Evolutionary conservation across 208 protist species (phyloP).

Genomic region (Leishmania martiniquensis): DNA sequence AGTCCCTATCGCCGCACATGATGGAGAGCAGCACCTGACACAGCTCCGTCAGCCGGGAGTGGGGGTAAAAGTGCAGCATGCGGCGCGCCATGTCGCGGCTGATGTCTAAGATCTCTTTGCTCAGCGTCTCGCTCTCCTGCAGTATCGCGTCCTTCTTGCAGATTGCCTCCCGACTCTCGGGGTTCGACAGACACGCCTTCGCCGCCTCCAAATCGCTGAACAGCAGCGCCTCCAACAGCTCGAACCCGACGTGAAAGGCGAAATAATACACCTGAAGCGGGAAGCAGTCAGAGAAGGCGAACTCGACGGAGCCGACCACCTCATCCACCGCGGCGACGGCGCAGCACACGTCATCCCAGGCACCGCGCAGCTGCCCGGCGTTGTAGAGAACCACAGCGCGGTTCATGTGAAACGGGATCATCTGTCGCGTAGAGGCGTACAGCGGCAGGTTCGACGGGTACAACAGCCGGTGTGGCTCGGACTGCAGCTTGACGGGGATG

Average conservation of each 20-base stretch:
- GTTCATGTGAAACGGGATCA: constrained; percentile 76
- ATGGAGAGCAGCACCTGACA: constrained; percentile 35
- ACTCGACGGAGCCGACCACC: constrained; percentile 68
- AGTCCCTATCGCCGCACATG: constrained; percentile 41
- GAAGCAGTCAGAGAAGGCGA: constrained; percentile 77
- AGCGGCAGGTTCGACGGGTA: constrained; percentile 50
- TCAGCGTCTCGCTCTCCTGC: constrained; percentile 40
- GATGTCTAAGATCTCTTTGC: constrained; percentile 45
- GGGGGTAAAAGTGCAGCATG: constrained; percentile 61
- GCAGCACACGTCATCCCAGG: constrained; percentile 69
- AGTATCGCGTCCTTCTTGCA: constrained; percentile 28
- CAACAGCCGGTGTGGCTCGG: constrained; percentile 38
- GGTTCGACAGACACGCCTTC: constrained; percentile 31
- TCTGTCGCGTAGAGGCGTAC: constrained; percentile 58
- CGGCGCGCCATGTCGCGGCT: constrained; percentile 48
- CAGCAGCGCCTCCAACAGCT: constrained; percentile 46
- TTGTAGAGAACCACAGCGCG: constrained; percentile 49
- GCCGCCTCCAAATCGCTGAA: constrained; percentile 36
- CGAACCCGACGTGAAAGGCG: constrained; percentile 47
- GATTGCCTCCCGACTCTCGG: constrained; percentile 1
- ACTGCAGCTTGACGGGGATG: constrained; percentile 38
- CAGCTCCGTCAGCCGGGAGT: constrained; percentile 52
- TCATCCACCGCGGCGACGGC: constrained; percentile 79
- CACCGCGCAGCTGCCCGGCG: constrained; percentile 38
- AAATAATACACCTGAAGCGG: constrained; percentile 67